phyloP scores from a whole-genome alignment of 2,329 filamentous ascomycete genomes.

The Didymella sp. region DNA sequence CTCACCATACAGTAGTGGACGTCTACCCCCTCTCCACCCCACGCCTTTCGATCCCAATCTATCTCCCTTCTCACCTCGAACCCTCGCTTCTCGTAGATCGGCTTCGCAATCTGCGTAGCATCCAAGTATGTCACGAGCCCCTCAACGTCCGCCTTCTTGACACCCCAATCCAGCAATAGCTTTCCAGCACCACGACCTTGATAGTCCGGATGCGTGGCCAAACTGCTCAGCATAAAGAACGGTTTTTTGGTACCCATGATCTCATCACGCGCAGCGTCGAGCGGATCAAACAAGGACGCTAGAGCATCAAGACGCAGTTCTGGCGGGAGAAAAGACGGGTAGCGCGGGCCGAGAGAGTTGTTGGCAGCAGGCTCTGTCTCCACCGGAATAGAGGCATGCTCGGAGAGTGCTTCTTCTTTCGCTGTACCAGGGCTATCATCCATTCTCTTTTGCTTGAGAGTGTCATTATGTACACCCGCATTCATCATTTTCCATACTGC shows the following conservation, averaged over 20 bases:
- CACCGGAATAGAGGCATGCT: slow-evolving; percentile 1
- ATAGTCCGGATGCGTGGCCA: slow-evolving; percentile 50
- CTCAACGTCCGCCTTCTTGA: slow-evolving; percentile 50
- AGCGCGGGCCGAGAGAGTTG: slow-evolving; percentile 1
- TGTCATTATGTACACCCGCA: background rate
- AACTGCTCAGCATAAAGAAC: slow-evolving; percentile 40
- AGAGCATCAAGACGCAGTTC: slow-evolving; percentile 55
- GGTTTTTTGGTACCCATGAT: slow-evolving; percentile 35
- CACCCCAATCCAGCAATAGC: slow-evolving; percentile 50
- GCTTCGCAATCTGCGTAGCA: slow-evolving; percentile 46
- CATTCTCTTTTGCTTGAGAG: background rate
- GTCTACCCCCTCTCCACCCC: slow-evolving; percentile 40
- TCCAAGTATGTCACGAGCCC: slow-evolving; percentile 52
- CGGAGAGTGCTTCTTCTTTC: background rate
- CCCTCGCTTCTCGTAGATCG: slow-evolving; percentile 49
- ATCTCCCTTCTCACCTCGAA: slow-evolving; percentile 30
- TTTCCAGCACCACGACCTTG: slow-evolving; percentile 51
- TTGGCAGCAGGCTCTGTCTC: slow-evolving; percentile 5
- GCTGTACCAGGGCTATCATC: background rate
- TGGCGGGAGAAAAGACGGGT: slow-evolving; percentile 77
- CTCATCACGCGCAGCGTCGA: slow-evolving; percentile 31
- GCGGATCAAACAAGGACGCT: slow-evolving; percentile 33
- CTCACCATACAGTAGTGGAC: slow-evolving; percentile 43
- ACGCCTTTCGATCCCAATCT: slow-evolving; percentile 37
- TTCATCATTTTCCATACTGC: slow-evolving; percentile 40